These are phyloP conservation scores for Dillenia suffruticosa DNA, from an alignment of 164 flowering plant species.

Conservation along the genomic window DNA sequence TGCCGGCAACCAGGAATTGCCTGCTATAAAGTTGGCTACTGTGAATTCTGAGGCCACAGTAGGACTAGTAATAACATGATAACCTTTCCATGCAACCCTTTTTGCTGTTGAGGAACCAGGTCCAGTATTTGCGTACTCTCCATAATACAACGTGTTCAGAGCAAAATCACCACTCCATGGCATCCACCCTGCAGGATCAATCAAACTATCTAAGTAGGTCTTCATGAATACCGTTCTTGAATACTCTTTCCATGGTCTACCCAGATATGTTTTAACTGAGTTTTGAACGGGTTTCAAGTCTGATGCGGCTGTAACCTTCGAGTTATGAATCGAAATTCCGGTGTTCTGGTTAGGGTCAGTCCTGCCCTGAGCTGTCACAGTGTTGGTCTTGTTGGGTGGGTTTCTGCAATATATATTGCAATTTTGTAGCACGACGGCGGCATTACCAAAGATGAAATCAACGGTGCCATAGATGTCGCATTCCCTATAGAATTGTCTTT, in stretches of 20 bases:
- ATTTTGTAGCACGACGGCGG: slow-evolving; percentile 61
- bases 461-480: slow-evolving; percentile 71
- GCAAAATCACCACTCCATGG: slow-evolving; percentile 22
- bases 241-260: slow-evolving; percentile 54
- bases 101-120: slow-evolving; percentile 17
- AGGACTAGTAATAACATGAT: slow-evolving; percentile 18
- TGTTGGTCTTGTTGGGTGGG: slow-evolving; percentile 43
- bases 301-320: slow-evolving; percentile 38
- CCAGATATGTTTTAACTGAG: slow-evolving; percentile 44
- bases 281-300: slow-evolving; percentile 32
- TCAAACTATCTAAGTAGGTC: slow-evolving; percentile 30
- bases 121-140: slow-evolving; percentile 23
- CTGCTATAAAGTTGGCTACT: slow-evolving; percentile 22
- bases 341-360: slow-evolving; percentile 71
- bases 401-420: slow-evolving; percentile 51
- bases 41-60: slow-evolving; percentile 14
- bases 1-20: slow-evolving; percentile 27
- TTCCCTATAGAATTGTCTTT: slow-evolving; percentile 60
- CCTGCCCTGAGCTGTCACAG: slow-evolving; percentile 71
- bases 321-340: slow-evolving; percentile 55
- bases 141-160: slow-evolving; percentile 19
- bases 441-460: slow-evolving; percentile 75
- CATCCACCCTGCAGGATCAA: slow-evolving; percentile 49
- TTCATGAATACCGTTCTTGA: slow-evolving; percentile 52
- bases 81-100: slow-evolving; percentile 24